phyloP scores from a whole-genome alignment of 1,284 basidiomycete genomes.

The Fomitopsis pinicola region DNA sequence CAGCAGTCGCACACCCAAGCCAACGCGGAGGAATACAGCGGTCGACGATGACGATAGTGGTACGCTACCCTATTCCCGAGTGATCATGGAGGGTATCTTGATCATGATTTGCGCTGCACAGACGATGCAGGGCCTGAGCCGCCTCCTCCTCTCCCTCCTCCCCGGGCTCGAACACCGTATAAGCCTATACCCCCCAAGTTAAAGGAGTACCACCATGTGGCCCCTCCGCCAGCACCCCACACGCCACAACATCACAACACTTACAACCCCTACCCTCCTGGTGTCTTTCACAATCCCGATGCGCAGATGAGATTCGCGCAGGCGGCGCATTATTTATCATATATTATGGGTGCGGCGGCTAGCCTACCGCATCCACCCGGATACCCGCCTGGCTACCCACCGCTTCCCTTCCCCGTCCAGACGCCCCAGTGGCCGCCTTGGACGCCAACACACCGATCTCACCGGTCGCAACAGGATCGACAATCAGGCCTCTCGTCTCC shows the following conservation, averaged over 20 bases:
- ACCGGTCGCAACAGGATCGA: background rate
- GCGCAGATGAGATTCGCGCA: slow-evolving; percentile 32
- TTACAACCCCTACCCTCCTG: slow-evolving; percentile 10
- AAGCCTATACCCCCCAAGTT: slow-evolving; percentile 6
- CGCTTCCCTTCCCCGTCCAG: slow-evolving; percentile 8
- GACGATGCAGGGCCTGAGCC: slow-evolving; percentile 1
- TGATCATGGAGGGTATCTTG: background rate
- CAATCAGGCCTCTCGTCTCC: slow-evolving; percentile 11
- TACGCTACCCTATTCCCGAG: slow-evolving; percentile 2
- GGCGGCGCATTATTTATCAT: slow-evolving; percentile 31
- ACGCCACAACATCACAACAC: slow-evolving; percentile 12
- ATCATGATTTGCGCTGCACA: slow-evolving; percentile 4
- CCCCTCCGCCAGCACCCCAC: slow-evolving; percentile 2
- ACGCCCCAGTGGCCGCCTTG: slow-evolving; percentile 5
- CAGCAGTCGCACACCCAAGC: slow-evolving; percentile 4
- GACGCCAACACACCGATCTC: slow-evolving; percentile 6
- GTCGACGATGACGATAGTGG: slow-evolving; percentile 12
- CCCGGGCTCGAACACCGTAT: slow-evolving; percentile 1
- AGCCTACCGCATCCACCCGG: slow-evolving; percentile 9
- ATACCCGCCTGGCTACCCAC: slow-evolving; percentile 9
- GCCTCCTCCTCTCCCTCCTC: background rate
- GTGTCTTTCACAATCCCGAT: slow-evolving; percentile 24
- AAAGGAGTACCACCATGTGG: background rate
- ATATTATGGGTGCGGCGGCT: slow-evolving; percentile 19
- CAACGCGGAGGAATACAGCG: slow-evolving; percentile 1